These are phyloP conservation scores for Aristolochia californica DNA, from an alignment of 164 flowering plant genomes.

Conservation along the genomic window DNA sequence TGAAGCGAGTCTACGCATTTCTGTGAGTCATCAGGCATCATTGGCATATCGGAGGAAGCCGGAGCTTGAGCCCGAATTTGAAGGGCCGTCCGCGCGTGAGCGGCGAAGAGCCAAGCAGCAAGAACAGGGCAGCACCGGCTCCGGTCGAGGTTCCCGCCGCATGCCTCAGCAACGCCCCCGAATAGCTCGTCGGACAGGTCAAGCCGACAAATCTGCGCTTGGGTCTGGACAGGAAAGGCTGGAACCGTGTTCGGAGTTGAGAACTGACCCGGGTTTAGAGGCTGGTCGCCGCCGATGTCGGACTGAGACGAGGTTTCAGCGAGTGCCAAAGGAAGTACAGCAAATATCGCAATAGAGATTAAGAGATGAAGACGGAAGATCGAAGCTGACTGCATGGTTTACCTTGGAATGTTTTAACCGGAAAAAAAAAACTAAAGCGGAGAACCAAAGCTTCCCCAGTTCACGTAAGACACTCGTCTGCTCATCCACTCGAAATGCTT, in stretches of 20 bases:
- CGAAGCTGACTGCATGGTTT: constrained; percentile 3
- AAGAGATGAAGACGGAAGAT: neutral
- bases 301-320: constrained; percentile 37
- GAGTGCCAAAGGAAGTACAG: constrained; percentile 5
- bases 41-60: constrained; percentile 44
- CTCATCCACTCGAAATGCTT: neutral
- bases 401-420: neutral
- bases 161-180: constrained; percentile 86
- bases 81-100: constrained; percentile 80
- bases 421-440: neutral
- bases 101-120: constrained; percentile 98
- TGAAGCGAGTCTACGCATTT: constrained; percentile 84
- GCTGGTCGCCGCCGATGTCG: constrained; percentile 31
- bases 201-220: constrained; percentile 53
- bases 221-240: constrained; percentile 69
- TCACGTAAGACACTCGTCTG: neutral
- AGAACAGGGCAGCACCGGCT: constrained; percentile 97
- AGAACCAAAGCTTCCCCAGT: neutral
- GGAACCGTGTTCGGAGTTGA: constrained; percentile 62
- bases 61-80: constrained; percentile 39
- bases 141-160: constrained; percentile 75
- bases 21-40: constrained; percentile 98
- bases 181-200: constrained; percentile 93
- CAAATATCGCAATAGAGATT: constrained; percentile 2
- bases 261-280: constrained; percentile 40